A percentile compares a stretch with the other conserved stretches of the same genome.
These are phyloP conservation scores for Pyrenochaeta sp. DNA, from an alignment of 2,329 filamentous ascomycete species.

Conservation along the genomic window DNA sequence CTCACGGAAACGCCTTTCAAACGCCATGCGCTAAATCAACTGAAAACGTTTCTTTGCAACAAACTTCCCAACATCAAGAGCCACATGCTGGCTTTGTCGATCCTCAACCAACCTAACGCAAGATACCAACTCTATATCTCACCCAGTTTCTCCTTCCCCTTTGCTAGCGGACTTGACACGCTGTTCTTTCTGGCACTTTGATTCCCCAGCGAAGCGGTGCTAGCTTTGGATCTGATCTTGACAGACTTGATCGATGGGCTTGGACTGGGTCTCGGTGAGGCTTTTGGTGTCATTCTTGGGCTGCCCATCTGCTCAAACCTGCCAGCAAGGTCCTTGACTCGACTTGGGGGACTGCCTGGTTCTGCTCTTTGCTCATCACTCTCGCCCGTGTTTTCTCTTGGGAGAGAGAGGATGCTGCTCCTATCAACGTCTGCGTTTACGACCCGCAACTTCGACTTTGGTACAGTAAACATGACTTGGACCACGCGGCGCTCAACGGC, in stretches of 20 bases:
- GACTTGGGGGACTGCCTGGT: conserved; percentile 16
- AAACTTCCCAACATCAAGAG: not conserved
- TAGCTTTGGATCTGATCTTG: conserved; percentile 31
- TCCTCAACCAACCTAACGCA: too few species aligned
- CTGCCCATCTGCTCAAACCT: conserved; percentile 35
- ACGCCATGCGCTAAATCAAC: conserved; percentile 13
- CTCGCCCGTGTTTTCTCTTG: conserved; percentile 22
- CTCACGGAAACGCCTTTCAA: conserved; percentile 8
- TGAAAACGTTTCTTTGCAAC: conserved; percentile 2
- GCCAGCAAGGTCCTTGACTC: conserved; percentile 41
- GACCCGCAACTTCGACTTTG: conserved; percentile 83
- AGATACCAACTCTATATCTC: not conserved
- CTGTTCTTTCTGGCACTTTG: conserved; percentile 4
- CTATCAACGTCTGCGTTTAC: conserved; percentile 68
- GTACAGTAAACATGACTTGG: conserved; percentile 88
- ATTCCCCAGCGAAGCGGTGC: conserved; percentile 19
- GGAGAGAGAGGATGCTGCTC: conserved; percentile 34
- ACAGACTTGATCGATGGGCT: conserved; percentile 31
- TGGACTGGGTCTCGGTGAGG: conserved; percentile 24
- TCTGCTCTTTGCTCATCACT: conserved; percentile 11
- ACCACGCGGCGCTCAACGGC: conserved; percentile 57
- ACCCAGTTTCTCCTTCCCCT: conserved; percentile 7
- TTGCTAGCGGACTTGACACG: conserved; percentile 3
- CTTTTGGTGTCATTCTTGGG: conserved; percentile 13
- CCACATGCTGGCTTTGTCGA: too few species aligned